Percentiles rank a stretch among this genome's conserved stretches.
These are phyloP conservation scores for Phytophthora quininea DNA, from an alignment of 352 stramenopile species.

Conservation along the genomic window DNA sequence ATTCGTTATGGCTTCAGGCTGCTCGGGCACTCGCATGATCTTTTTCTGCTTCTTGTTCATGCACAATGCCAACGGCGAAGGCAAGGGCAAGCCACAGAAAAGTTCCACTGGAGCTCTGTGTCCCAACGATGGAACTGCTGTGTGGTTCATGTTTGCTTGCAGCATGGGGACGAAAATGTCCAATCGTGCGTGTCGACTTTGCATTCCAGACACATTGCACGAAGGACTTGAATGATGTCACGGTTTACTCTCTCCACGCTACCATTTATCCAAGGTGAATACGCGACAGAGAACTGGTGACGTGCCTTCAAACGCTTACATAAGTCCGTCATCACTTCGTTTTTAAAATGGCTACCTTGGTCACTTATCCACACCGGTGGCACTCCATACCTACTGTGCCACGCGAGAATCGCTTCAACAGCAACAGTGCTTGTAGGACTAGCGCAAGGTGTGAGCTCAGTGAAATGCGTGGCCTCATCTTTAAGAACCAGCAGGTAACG, in stretches of 20 bases:
- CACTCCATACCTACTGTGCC: slow-evolving; percentile 11
- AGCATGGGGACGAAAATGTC: neutral
- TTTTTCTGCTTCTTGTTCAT: neutral
- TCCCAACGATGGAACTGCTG: neutral
- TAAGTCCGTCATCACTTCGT: neutral
- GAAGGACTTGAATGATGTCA: neutral
- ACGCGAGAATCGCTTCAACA: slow-evolving; percentile 2
- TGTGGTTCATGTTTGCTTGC: neutral
- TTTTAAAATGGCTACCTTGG: slow-evolving; percentile 35
- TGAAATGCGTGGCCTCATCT: slow-evolving; percentile 18
- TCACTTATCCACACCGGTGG: slow-evolving; percentile 26
- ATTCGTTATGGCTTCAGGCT: neutral
- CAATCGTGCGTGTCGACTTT: neutral
- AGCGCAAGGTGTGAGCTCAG: slow-evolving; percentile 1
- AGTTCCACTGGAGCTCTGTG: neutral
- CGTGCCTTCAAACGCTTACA: slow-evolving; percentile 1
- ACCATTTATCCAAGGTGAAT: neutral
- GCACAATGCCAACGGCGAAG: neutral
- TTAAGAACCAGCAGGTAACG: slow-evolving; percentile 18
- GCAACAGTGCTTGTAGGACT: slow-evolving; percentile 1
- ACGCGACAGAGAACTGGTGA: slow-evolving; percentile 15
- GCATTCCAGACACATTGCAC: neutral
- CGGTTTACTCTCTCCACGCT: neutral
- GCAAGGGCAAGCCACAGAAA: neutral
- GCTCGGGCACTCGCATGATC: slow-evolving; percentile 6